A percentile compares a stretch with the other conserved stretches of the same genome.
These are phyloP conservation scores for Strobilomyces dryophilus DNA, from an alignment of 768 basidiomycete genomes.

Conservation along the genomic window DNA sequence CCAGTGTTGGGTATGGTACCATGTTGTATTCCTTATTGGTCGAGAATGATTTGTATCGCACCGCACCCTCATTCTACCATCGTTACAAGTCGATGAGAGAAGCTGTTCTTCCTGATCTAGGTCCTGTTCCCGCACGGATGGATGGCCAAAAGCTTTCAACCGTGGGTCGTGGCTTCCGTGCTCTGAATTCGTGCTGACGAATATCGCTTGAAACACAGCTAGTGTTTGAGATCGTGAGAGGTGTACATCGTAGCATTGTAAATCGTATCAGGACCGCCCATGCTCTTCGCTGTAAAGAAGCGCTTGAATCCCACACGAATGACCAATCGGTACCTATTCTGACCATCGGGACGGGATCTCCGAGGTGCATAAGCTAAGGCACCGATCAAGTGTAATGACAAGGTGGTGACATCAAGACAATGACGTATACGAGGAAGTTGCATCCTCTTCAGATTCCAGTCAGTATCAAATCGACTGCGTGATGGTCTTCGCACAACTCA, in stretches of 20 bases:
- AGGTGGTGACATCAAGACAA: too few species aligned
- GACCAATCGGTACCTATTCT: not conserved
- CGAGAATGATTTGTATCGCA: slow-evolving; percentile 12
- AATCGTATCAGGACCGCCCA: not conserved
- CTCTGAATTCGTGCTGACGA: not conserved
- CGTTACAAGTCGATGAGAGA: not conserved
- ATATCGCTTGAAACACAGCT: not conserved
- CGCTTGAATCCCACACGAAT: not conserved
- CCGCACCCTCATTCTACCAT: not conserved
- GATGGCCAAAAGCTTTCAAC: not conserved
- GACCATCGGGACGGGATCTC: not conserved
- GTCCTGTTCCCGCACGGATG: not conserved
- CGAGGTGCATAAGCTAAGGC: too few species aligned
- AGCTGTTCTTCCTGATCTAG: too few species aligned
- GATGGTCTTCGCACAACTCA: not conserved
- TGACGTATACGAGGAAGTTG: not conserved
- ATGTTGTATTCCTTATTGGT: slow-evolving; percentile 19
- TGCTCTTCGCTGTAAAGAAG: too few species aligned
- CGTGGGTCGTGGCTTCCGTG: not conserved
- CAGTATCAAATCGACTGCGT: not conserved
- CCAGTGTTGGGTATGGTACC: slow-evolving; percentile 7
- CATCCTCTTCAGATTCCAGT: not conserved
- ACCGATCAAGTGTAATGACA: too few species aligned
- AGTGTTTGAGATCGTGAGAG: not conserved
- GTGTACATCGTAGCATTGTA: not conserved